Base-by-base conservation (phyloP, 306 rosid species). In the Ceratonia siliqua region DNA sequence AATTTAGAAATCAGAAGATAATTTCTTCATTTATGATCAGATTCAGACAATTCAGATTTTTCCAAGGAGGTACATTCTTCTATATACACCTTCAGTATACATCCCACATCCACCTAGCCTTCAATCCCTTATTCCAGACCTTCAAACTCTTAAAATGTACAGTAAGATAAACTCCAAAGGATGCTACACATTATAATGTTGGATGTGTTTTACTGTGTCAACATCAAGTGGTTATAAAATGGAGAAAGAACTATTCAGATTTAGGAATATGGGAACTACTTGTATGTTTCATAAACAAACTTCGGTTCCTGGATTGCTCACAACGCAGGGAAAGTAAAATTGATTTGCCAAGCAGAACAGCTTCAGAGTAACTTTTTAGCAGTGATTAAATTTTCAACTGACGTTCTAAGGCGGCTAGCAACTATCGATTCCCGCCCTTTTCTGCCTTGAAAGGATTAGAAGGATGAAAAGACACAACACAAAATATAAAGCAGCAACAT, bases 81-180 rank as follows among this genome's bases (percentile, higher is more conserved):
- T 38, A 25, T 22, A 62, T 24, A 69, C 41, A 48, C 54, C 66
- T 45, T 14, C 50, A 11, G 2, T n/a, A 57, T 54, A 56, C 74
- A 74, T 78, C 36, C 58, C 15, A 73, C 38, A 30, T 53, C 17
- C 25, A 64, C 70, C 68, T 5, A 28, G 69, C 24, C 38, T 57
- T 64, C 33, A 35, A 71, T 52, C 38, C 24, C 76, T 43, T 43
- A 76, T 42, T 33, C 25, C 62, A 62, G n/a, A 67, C 18, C 54
- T 15, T 5, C 43, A 68, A 21, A 32, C 61, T 58, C 50, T 30
- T 5, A 20, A 39, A 45, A 38, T 57, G 18, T 20, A 38, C 25
- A 38, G 32, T 18, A 49, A 28, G 35, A 18, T 27, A 9, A 64
- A 25, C 45, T 53, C 42, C 25, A 11, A 8, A 3, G 27, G 12